These are phyloP conservation scores for Fusarium odoratissimum DNA, from an alignment of 2,329 filamentous ascomycete genomes.

Conservation along the genomic window DNA sequence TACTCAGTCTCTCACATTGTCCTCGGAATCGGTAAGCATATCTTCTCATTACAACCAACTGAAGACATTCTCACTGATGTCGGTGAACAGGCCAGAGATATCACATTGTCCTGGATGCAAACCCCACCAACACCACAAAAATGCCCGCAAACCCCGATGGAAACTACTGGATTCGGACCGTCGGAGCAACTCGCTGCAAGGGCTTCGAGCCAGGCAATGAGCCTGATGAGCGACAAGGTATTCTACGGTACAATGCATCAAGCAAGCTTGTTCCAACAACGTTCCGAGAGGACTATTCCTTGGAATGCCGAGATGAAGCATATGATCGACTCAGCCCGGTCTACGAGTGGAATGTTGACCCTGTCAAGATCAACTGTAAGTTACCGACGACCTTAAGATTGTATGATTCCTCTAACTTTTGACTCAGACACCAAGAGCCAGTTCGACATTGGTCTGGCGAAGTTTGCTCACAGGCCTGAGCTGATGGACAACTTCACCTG, in stretches of 20 bases:
- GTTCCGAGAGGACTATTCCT: neutral
- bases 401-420: neutral
- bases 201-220: neutral
- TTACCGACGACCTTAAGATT: fast-evolving
- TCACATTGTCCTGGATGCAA: neutral
- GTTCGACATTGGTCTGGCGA: neutral
- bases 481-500: neutral
- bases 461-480: neutral
- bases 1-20: neutral
- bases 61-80: fast-evolving
- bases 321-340: neutral
- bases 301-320: neutral
- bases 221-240: neutral
- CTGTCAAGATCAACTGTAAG: neutral
- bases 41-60: fast-evolving
- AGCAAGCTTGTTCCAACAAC: neutral
- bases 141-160: neutral
- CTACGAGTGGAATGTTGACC: neutral
- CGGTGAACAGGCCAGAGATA: neutral
- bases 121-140: neutral
- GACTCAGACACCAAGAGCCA: neutral
- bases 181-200: neutral
- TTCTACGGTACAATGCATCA: neutral
- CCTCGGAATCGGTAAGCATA: neutral
- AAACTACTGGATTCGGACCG: conserved; percentile 1